Evolutionary conservation across 495 filamentous ascomycete species (phyloP).

Genomic region (Symbiotaphrina buchneri): DNA sequence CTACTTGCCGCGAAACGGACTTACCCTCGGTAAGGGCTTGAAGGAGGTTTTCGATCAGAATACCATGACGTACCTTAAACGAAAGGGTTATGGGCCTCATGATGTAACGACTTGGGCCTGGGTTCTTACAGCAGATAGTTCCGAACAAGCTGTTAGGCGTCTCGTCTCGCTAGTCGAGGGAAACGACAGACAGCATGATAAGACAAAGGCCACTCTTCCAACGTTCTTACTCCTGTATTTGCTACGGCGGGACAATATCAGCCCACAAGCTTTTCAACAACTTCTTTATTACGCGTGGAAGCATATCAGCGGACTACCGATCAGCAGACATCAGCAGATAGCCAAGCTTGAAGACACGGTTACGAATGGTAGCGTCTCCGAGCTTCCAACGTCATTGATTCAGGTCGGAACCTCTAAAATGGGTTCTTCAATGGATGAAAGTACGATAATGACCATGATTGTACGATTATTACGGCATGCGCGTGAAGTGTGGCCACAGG

Average conservation of each 20-base stretch:
- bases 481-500: conserved; percentile 29
- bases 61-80: conserved; percentile 13
- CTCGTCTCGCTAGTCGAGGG: conserved; percentile 11
- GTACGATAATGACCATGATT: conserved; percentile 16
- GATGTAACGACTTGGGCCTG: conserved; percentile 36
- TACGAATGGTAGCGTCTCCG: not conserved
- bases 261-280: conserved; percentile 7
- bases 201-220: too few species aligned
- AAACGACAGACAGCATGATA: too few species aligned
- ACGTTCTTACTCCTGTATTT: conserved; percentile 26
- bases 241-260: conserved; percentile 20
- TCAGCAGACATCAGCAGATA: not conserved
- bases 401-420: not conserved
- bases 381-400: not conserved
- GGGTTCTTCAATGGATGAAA: conserved; percentile 7
- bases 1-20: too few species aligned
- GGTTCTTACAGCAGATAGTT: conserved; percentile 23
- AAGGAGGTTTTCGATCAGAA: conserved; percentile 16
- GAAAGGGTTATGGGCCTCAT: conserved; percentile 16
- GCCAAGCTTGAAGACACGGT: not conserved
- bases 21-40: too few species aligned
- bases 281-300: not conserved
- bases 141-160: conserved; percentile 17
- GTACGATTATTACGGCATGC: conserved; percentile 35
- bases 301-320: not conserved